Evolutionary conservation across 306 rosid genomes (phyloP).

Genomic region (Cucumis melo): DNA sequence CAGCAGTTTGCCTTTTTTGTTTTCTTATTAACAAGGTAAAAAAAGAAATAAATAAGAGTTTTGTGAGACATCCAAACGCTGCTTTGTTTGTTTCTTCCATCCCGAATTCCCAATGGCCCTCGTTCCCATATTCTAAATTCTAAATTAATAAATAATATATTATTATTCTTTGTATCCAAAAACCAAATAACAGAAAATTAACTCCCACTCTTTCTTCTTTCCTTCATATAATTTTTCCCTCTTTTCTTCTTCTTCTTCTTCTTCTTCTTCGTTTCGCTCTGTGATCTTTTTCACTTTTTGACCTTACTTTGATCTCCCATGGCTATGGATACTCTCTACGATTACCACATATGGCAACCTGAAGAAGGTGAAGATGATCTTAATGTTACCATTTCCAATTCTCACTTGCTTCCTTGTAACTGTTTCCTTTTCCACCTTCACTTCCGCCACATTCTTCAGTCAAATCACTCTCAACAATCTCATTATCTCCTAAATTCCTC

Average conservation of each 20-base stretch:
- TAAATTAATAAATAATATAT: too few species aligned
- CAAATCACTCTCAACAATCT: neutral
- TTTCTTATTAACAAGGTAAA: too few species aligned
- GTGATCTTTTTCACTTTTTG: slow-evolving; percentile 1
- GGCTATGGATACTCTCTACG: slow-evolving; percentile 17
- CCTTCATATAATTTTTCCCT: neutral
- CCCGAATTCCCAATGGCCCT: neutral
- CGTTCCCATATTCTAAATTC: neutral
- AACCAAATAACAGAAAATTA: neutral
- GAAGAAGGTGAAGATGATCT: neutral
- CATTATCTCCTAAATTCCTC: slow-evolving; percentile 1
- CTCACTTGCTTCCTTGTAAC: slow-evolving; percentile 13
- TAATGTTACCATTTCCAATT: neutral
- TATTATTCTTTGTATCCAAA: neutral
- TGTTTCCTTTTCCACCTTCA: slow-evolving; percentile 11
- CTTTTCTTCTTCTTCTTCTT: neutral
- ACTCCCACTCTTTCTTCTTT: neutral
- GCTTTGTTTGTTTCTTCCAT: neutral
- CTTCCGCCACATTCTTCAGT: slow-evolving; percentile 15
- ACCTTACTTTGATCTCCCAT: slow-evolving; percentile 6
- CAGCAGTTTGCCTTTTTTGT: too few species aligned
- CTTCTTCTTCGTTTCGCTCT: neutral
- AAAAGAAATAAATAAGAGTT: neutral
- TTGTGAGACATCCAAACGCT: neutral
- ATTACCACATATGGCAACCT: slow-evolving; percentile 6